Base-by-base conservation (phyloP, 768 basidiomycete species). In the Tulasnella sp. region DNA sequence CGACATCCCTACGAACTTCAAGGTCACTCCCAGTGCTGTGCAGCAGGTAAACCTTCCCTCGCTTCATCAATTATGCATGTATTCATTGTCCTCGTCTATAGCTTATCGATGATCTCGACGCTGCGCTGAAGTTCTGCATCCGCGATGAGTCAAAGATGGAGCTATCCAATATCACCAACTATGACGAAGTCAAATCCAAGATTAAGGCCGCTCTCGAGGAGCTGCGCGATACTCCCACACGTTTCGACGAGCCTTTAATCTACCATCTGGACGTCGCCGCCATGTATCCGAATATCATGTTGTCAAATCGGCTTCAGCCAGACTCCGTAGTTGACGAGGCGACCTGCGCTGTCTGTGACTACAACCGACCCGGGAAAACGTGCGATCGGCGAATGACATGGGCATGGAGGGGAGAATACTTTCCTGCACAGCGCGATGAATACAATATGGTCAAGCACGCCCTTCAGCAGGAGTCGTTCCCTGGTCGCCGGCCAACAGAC, bases 231-330 rank as follows among this genome's bases (percentile, higher is more conserved):
- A 83, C 86, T 61, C 95, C 96, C 0, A 80, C 83, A 56, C 88
- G 95, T 13, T 76, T 77, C 44, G 94, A 98, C 74, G 88, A 84
- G 11, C 96, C 96, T 0, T 82, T 98, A 64, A 98, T 99, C 68
- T 99, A 99, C 73, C 96, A 99, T 71, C 73, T 98, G 67, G 96
- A 99, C 67, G 96, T 99, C 63, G 96, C 96, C 2, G 96, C 96
- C 64, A 99, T 99, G 96, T 98, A 99, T 70, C 96, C 96, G 59
- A 99, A 98, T 72, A 98, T 99, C 81, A 99, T 99, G 96, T 85
- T 99, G 76, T 97, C 94, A 17, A 99, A 99, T 69, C 89, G 96
- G 32, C 78, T 99, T 1, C 96, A 99, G 66, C 96, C 96, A 1
- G 96, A 99, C 72, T 96, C 96, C 1, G 88, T 98, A 75, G 86